Percentiles rank a stretch among this genome's conserved stretches.
Conservation (phyloP, 768 basidiomycete species). For the Rhodosporidiobolus sp. region DNA sequence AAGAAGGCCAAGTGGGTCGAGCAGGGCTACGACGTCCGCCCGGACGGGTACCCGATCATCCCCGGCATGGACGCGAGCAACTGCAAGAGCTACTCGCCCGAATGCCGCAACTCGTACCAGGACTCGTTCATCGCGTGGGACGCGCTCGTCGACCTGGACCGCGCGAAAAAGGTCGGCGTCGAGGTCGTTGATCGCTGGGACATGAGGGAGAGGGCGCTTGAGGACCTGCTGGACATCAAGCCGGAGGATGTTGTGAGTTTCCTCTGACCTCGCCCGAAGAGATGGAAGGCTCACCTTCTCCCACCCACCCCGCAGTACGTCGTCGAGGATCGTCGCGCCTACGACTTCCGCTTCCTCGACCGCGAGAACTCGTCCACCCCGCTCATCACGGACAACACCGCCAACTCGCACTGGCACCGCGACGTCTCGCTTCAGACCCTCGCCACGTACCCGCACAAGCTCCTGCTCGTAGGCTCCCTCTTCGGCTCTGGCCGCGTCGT, state of each 20-base stretch:
- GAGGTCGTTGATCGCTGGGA: slow-evolving; percentile 56
- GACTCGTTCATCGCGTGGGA: slow-evolving; percentile 67
- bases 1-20: slow-evolving; percentile 4
- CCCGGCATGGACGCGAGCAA: slow-evolving; percentile 17
- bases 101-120: slow-evolving; percentile 62
- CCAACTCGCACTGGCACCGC: slow-evolving; percentile 20
- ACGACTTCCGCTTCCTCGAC: slow-evolving; percentile 64
- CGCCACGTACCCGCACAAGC: slow-evolving; percentile 51
- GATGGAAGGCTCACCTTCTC: background rate
- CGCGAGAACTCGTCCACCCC: slow-evolving; percentile 34
- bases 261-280: background rate
- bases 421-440: slow-evolving; percentile 45
- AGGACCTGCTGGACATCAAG: slow-evolving; percentile 50
- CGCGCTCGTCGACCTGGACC: slow-evolving; percentile 61
- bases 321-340: slow-evolving; percentile 57
- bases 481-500: slow-evolving; percentile 68
- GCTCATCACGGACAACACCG: slow-evolving; percentile 6
- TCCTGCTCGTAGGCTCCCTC: slow-evolving; percentile 68
- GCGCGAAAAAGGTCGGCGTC: slow-evolving; percentile 6
- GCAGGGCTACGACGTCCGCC: slow-evolving; percentile 20
- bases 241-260: slow-evolving; percentile 39
- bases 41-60: slow-evolving; percentile 33
- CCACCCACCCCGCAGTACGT: slow-evolving; percentile 40
- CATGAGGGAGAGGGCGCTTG: slow-evolving; percentile 55
- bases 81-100: slow-evolving; percentile 46